Percentiles rank a stretch among this genome's conserved stretches.
These are phyloP conservation scores for Poa annua DNA, from an alignment of 176 grass and related monocot species.

Conservation along the genomic window DNA sequence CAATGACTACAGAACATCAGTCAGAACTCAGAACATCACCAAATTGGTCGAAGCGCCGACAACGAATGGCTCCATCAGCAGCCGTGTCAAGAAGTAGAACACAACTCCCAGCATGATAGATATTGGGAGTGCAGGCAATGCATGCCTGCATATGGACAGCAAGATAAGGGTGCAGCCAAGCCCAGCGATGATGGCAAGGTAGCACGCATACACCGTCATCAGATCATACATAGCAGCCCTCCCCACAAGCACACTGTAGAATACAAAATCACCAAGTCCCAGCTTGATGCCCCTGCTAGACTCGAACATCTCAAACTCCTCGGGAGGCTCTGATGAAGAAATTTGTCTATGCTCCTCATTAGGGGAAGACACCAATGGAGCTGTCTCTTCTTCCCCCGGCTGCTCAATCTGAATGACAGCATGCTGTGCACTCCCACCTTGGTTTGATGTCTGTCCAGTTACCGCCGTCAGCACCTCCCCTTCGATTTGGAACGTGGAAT, in stretches of 20 bases:
- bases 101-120: conserved; percentile 74
- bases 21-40: conserved; percentile 99
- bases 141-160: conserved; percentile 78
- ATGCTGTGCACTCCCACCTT: conserved; percentile 47
- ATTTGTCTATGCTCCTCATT: conserved; percentile 32
- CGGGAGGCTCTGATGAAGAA: conserved; percentile 32
- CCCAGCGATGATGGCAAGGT: conserved; percentile 94
- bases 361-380: conserved; percentile 45
- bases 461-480: neutral
- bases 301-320: conserved; percentile 77
- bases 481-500: conserved; percentile 12
- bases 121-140: conserved; percentile 88
- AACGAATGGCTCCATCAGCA: conserved; percentile 96
- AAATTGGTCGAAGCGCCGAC: conserved; percentile 75
- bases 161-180: conserved; percentile 98
- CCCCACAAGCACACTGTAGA: conserved; percentile 96
- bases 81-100: conserved; percentile 98
- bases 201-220: conserved; percentile 99
- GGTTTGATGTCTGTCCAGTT: conserved; percentile 34
- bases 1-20: conserved; percentile 20
- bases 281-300: conserved; percentile 85
- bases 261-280: conserved; percentile 94
- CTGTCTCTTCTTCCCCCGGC: conserved; percentile 51
- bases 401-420: conserved; percentile 54
- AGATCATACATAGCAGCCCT: conserved; percentile 98